phyloP scores from a whole-genome alignment of 2,329 filamentous ascomycete species.

The Cladophialophora chaetospira region DNA sequence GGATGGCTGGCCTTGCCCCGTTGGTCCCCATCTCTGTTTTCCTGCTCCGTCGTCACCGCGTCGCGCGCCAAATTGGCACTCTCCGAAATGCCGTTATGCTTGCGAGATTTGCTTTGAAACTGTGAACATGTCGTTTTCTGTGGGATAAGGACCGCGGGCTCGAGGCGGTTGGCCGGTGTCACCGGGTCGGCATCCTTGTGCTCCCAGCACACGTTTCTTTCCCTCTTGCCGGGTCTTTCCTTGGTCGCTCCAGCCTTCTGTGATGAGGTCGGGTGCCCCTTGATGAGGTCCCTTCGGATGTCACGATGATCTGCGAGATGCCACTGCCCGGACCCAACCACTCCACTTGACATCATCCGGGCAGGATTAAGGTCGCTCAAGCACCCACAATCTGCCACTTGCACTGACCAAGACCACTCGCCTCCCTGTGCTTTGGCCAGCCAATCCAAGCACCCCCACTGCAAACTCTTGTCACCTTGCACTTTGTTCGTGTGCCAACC shows the following conservation, averaged over 20 bases:
- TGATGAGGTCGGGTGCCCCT: neutral
- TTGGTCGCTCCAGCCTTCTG: slow-evolving; percentile 9
- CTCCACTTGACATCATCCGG: slow-evolving; percentile 17
- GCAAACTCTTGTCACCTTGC: slow-evolving; percentile 17
- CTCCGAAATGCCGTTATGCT: neutral
- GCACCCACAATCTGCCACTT: neutral
- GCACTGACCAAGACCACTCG: slow-evolving; percentile 2
- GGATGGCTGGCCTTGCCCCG: no score
- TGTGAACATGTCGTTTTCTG: no score
- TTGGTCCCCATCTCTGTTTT: neutral
- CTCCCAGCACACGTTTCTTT: neutral
- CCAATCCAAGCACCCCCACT: neutral
- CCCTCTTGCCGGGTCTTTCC: neutral
- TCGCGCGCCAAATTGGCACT: slow-evolving; percentile 2
- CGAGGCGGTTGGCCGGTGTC: neutral
- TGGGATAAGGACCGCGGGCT: no score
- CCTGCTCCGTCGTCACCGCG: neutral
- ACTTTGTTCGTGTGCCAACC: slow-evolving; percentile 1
- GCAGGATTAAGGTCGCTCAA: slow-evolving; percentile 11
- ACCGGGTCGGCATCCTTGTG: neutral
- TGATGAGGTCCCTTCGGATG: neutral
- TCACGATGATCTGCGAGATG: slow-evolving; percentile 11
- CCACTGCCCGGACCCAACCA: slow-evolving; percentile 2
- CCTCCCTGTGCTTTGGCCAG: neutral
- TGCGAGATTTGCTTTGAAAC: no score